Percentiles rank a stretch among this genome's conserved stretches.
phyloP scores from a whole-genome alignment of 306 rosid genomes.

The Styphnolobium japonicum region DNA sequence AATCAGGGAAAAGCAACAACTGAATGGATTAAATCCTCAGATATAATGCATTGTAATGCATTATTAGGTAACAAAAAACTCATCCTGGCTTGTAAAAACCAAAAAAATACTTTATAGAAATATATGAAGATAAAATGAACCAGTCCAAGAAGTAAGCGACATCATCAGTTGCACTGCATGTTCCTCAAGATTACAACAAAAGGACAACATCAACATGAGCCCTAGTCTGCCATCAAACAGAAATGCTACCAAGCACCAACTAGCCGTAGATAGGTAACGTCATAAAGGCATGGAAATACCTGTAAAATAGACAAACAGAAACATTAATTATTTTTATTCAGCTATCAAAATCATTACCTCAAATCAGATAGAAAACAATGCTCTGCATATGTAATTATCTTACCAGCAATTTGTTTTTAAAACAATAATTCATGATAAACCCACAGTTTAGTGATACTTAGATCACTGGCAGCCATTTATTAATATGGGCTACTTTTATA shows the following conservation, averaged over 20 bases:
- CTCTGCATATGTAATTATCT: not conserved
- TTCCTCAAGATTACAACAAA: not conserved
- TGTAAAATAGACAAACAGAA: slow-evolving; percentile 27
- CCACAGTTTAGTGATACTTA: not conserved
- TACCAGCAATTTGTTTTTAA: not conserved
- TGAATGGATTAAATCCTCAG: not conserved
- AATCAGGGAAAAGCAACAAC: not conserved
- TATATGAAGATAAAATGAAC: not conserved
- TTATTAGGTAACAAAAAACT: not conserved
- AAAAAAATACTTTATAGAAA: not conserved
- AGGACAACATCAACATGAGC: slow-evolving; percentile 12
- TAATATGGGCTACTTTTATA: not conserved
- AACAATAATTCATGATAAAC: not conserved
- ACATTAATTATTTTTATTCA: not conserved
- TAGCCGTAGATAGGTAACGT: slow-evolving; percentile 2
- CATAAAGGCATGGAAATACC: slow-evolving; percentile 80
- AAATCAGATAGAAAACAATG: not conserved
- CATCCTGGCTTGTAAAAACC: not conserved
- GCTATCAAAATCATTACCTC: not conserved
- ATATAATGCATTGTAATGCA: not conserved
- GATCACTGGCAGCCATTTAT: not conserved
- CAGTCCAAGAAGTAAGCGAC: not conserved
- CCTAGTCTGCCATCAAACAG: slow-evolving; percentile 13
- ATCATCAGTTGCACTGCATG: not conserved
- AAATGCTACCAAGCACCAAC: not conserved